These are phyloP conservation scores for Lichtheimia corymbifera DNA, from an alignment of 371 early-diverging fungal species.

Conservation along the genomic window DNA sequence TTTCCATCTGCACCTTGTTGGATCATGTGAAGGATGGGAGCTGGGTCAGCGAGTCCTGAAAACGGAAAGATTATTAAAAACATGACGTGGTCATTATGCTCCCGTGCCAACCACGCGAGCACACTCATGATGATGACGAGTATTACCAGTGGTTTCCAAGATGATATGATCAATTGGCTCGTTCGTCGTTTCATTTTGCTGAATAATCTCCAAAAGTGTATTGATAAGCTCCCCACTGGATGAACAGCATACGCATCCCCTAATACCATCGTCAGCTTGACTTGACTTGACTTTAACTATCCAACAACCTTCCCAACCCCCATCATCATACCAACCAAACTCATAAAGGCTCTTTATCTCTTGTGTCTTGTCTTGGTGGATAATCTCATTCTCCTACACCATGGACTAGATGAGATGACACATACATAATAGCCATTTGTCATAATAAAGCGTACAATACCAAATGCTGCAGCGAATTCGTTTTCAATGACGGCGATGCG, in stretches of 20 bases:
- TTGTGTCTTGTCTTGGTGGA: slow-evolving; percentile 25
- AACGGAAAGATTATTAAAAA: slow-evolving; percentile 1
- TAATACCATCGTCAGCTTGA: slow-evolving; percentile 4
- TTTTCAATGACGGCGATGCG: slow-evolving; percentile 44
- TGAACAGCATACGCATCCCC: slow-evolving; percentile 45
- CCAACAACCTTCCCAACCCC: no score
- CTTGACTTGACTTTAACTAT: background rate
- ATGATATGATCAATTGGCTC: slow-evolving; percentile 28
- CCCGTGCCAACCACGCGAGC: background rate
- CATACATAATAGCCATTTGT: no score
- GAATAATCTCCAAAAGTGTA: slow-evolving; percentile 30
- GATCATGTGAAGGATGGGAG: slow-evolving; percentile 32
- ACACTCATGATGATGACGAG: no score
- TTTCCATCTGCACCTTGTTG: slow-evolving; percentile 28
- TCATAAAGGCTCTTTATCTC: slow-evolving; percentile 38
- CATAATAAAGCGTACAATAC: slow-evolving; percentile 18
- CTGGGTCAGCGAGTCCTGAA: slow-evolving; percentile 37
- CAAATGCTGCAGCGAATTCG: slow-evolving; percentile 46
- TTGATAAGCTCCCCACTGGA: slow-evolving; percentile 35
- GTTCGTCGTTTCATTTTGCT: slow-evolving; percentile 18
- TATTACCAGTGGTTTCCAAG: slow-evolving; percentile 33
- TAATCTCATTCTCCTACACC: slow-evolving; percentile 30
- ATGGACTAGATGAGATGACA: no score
- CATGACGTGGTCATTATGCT: background rate
- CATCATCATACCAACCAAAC: slow-evolving; percentile 27